These are phyloP conservation scores for Pseudocercospora eumusae DNA, from an alignment of 2,329 filamentous ascomycete species.

Conservation along the genomic window DNA sequence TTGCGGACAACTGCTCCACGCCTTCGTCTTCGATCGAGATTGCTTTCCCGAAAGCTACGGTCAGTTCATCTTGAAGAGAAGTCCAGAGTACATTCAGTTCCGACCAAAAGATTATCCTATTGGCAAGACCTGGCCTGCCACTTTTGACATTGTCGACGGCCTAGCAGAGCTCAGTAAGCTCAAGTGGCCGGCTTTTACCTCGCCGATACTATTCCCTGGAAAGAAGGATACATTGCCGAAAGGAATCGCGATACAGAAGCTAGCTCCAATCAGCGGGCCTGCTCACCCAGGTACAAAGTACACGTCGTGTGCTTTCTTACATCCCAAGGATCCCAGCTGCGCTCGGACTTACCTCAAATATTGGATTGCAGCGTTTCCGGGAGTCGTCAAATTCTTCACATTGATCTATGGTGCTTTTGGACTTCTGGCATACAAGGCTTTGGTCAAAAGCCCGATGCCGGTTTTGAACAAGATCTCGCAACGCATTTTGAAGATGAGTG, in stretches of 20 bases:
- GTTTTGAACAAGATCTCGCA: constrained; percentile 67
- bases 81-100: constrained; percentile 74
- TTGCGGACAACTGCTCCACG: constrained; percentile 53
- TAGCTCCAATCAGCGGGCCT: constrained; percentile 76
- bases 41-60: constrained; percentile 60
- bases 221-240: constrained; percentile 57
- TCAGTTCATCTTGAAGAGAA: constrained; percentile 68
- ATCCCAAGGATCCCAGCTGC: constrained; percentile 86
- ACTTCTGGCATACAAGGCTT: constrained; percentile 65
- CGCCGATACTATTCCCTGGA: constrained; percentile 81
- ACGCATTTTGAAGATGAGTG: constrained; percentile 70
- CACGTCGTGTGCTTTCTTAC: constrained; percentile 85
- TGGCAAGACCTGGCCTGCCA: constrained; percentile 70
- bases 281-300: constrained; percentile 85
- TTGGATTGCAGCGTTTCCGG: constrained; percentile 80
- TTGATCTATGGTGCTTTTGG: constrained; percentile 71
- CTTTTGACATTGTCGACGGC: constrained; percentile 75
- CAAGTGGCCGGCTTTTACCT: constrained; percentile 84
- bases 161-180: constrained; percentile 78
- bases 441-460: constrained; percentile 69
- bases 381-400: constrained; percentile 74
- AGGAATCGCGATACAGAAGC: constrained; percentile 59
- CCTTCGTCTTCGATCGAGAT: constrained; percentile 55
- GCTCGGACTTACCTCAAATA: constrained; percentile 83
- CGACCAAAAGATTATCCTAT: constrained; percentile 72